A percentile compares a stretch with the other conserved stretches of the same genome.
Conservation (phyloP, 192 early-diverging fungal genomes). For the Entomortierella lignicola region DNA sequence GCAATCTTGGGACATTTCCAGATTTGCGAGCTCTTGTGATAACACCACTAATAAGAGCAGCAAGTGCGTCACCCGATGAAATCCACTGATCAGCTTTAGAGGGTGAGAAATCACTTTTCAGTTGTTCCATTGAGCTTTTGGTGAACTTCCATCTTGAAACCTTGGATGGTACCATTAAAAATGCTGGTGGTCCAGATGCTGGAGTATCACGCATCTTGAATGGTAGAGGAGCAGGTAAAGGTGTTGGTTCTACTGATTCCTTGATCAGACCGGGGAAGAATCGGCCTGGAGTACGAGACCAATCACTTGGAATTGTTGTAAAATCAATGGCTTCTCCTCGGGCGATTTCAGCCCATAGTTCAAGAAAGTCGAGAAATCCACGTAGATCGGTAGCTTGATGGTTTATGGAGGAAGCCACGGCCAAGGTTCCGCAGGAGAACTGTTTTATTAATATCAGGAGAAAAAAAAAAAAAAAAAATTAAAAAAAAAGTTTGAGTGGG, state of each 20-base stretch:
- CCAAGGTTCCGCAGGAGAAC: constrained; percentile 51
- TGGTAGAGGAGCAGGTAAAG: constrained; percentile 26
- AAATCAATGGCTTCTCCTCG: constrained; percentile 49
- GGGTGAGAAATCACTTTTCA: constrained; percentile 45
- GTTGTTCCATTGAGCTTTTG: constrained; percentile 36
- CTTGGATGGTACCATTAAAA: constrained; percentile 30
- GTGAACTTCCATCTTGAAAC: constrained; percentile 36
- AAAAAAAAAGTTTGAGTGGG: too few relatives aligned
- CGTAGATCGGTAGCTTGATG: constrained; percentile 48
- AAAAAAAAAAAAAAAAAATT: background rate
- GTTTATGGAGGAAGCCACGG: constrained; percentile 43
- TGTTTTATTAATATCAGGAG: background rate
- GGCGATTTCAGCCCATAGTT: constrained; percentile 46
- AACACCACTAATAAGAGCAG: constrained; percentile 47
- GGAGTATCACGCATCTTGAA: constrained; percentile 30
- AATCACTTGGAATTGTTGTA: constrained; percentile 49
- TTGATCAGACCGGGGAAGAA: constrained; percentile 35
- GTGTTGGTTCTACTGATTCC: constrained; percentile 10
- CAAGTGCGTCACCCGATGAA: constrained; percentile 54
- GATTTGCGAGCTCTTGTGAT: constrained; percentile 48
- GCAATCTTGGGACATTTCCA: constrained; percentile 24
- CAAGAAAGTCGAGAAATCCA: constrained; percentile 51
- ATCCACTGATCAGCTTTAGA: constrained; percentile 38
- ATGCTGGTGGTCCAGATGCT: constrained; percentile 9
- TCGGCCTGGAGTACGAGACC: constrained; percentile 45